A percentile compares a stretch with the other conserved stretches of the same genome.
Conservation (phyloP, 2,329 filamentous ascomycete species). For the Pseudopithomyces maydicus region DNA sequence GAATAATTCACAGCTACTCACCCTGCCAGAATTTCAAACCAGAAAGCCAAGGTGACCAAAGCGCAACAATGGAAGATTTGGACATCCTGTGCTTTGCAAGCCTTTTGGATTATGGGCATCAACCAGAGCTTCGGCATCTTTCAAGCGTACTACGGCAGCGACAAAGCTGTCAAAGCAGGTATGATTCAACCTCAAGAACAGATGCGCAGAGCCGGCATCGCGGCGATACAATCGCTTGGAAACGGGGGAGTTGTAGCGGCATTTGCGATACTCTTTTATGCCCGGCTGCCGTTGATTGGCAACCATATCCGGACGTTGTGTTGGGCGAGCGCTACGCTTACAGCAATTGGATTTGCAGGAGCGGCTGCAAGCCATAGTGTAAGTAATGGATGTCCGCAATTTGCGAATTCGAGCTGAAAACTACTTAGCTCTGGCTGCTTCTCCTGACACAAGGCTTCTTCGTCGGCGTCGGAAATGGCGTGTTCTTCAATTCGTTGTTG, state of each 20-base stretch:
- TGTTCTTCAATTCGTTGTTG: constrained; percentile 53
- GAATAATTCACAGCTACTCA: not conserved
- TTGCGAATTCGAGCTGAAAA: constrained; percentile 6
- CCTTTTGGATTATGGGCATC: constrained; percentile 23
- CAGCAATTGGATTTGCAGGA: constrained; percentile 18
- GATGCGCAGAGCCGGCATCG: constrained; percentile 18
- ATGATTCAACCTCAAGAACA: constrained; percentile 16
- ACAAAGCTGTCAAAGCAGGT: constrained; percentile 14
- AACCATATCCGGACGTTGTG: constrained; percentile 21
- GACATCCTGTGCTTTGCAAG: constrained; percentile 16
- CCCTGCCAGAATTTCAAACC: constrained; percentile 3
- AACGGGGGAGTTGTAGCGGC: constrained; percentile 25
- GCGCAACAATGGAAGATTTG: constrained; percentile 21
- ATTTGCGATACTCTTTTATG: constrained; percentile 24
- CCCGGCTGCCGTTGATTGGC: constrained; percentile 23
- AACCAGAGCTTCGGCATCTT: constrained; percentile 28
- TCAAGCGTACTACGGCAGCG: constrained; percentile 28
- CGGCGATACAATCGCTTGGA: constrained; percentile 22
- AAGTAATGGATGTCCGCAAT: not conserved
- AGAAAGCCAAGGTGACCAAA: constrained; percentile 16
- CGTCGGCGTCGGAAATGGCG: constrained; percentile 51
- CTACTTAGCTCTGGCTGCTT: constrained; percentile 44
- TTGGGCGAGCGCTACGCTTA: constrained; percentile 15
- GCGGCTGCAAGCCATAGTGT: constrained; percentile 23
- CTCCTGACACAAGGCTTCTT: constrained; percentile 52